Evolutionary conservation across 139 green algal genomes (phyloP).

Genomic region (Picochlorum sp.): DNA sequence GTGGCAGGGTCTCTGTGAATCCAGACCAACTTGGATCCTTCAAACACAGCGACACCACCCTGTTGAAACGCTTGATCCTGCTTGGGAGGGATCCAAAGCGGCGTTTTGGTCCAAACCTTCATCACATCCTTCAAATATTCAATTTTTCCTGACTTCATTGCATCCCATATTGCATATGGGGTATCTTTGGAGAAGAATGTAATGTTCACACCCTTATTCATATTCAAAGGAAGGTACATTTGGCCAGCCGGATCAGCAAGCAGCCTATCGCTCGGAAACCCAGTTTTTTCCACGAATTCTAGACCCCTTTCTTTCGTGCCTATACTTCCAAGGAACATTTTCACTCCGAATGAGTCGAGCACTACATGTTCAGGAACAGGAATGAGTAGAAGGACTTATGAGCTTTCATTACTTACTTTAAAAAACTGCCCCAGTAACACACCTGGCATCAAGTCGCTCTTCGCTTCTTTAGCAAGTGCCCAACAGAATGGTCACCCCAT

Average conservation of each 20-base stretch:
- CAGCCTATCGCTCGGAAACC: slow-evolving; percentile 54
- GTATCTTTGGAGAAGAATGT: slow-evolving; percentile 55
- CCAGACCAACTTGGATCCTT: slow-evolving; percentile 41
- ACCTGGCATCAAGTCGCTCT: slow-evolving; percentile 61
- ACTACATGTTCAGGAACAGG: no score
- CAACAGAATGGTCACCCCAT: slow-evolving; percentile 78
- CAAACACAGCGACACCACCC: slow-evolving; percentile 64
- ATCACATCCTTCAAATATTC: slow-evolving; percentile 50
- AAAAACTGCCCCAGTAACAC: no score
- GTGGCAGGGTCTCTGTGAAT: slow-evolving; percentile 59
- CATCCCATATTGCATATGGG: slow-evolving; percentile 40
- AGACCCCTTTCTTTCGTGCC: slow-evolving; percentile 48
- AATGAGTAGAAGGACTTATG: no score
- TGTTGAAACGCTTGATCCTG: slow-evolving; percentile 26
- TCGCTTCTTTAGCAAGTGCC: slow-evolving; percentile 65
- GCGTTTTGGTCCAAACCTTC: slow-evolving; percentile 27
- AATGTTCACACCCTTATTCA: slow-evolving; percentile 39
- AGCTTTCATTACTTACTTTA: no score
- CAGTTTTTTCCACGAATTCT: slow-evolving; percentile 62
- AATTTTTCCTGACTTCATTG: slow-evolving; percentile 24
- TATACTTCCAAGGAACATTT: slow-evolving; percentile 65
- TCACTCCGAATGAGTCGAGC: slow-evolving; percentile 44
- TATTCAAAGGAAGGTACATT: slow-evolving; percentile 57
- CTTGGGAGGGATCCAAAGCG: slow-evolving; percentile 64
- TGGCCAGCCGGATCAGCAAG: slow-evolving; percentile 64